phyloP scores from a whole-genome alignment of 305 asterid genomes.

The Lippia alba region DNA sequence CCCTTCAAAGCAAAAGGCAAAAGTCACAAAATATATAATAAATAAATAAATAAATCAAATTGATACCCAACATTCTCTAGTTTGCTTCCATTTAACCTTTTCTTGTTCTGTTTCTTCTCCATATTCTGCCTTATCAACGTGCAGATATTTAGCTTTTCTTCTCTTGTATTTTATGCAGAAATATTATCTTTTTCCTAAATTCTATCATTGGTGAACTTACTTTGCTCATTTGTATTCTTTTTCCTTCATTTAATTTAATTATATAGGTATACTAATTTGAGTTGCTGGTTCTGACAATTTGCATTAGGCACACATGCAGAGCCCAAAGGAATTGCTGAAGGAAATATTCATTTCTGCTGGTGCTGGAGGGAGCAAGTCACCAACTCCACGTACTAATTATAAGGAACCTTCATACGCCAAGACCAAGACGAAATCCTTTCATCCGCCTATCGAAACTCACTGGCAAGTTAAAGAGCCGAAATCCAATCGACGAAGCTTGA shows the following conservation, averaged over 20 bases:
- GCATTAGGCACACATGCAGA: conserved; percentile 46
- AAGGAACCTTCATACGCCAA: conserved; percentile 30
- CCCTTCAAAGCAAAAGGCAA: conserved; percentile 30
- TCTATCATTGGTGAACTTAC: neutral
- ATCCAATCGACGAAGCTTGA: conserved; percentile 27
- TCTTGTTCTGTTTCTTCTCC: conserved; percentile 5
- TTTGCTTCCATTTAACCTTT: conserved; percentile 20
- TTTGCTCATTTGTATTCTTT: too few species aligned
- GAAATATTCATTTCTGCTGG: conserved; percentile 49
- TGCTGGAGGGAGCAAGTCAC: conserved; percentile 32
- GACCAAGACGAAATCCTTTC: conserved; percentile 37
- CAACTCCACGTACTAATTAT: neutral
- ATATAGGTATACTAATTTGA: neutral
- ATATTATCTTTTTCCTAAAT: neutral
- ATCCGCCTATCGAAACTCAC: conserved; percentile 58
- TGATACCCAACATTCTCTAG: conserved; percentile 32
- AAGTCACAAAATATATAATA: too few species aligned
- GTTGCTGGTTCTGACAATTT: conserved; percentile 11
- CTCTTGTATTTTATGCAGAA: neutral
- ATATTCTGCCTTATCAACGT: neutral
- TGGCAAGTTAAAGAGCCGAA: conserved; percentile 42
- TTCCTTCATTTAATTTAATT: too few species aligned
- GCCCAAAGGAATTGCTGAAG: conserved; percentile 45
- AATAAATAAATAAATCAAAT: too few species aligned
- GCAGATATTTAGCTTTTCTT: conserved; percentile 6